Evolutionary conservation across 257 asterid genomes (phyloP).

Genomic region (Nicotiana attenuata): DNA sequence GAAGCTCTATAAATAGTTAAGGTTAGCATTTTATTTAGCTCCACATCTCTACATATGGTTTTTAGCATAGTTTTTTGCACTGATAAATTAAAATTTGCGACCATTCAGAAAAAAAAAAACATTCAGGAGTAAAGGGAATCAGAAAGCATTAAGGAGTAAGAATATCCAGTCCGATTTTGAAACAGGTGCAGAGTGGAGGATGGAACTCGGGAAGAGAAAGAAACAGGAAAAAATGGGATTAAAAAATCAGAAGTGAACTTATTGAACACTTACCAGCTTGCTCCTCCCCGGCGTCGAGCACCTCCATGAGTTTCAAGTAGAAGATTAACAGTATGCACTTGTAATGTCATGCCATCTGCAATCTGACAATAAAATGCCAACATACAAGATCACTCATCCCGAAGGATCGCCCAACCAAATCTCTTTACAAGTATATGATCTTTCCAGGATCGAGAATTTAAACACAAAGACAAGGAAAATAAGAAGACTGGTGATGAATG

Average conservation of each 20-base stretch:
- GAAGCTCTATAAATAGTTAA: no score
- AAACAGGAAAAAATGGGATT: constrained; percentile 6
- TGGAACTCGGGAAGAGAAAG: not conserved
- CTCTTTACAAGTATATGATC: constrained; percentile 3
- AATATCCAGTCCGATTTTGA: not conserved
- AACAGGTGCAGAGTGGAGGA: not conserved
- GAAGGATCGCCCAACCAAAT: not conserved
- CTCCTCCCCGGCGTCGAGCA: constrained; percentile 76
- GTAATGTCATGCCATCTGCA: constrained; percentile 96
- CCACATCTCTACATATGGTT: no score
- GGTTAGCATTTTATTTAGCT: no score
- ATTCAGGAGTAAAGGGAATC: not conserved
- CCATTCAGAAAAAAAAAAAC: no score
- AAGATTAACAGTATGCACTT: constrained; percentile 81
- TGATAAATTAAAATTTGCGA: no score
- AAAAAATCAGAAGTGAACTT: constrained; percentile 15
- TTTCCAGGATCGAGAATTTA: not conserved
- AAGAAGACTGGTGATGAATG: not conserved
- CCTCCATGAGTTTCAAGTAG: constrained; percentile 97
- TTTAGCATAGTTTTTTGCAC: no score
- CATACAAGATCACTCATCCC: constrained; percentile 11
- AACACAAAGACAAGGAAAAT: not conserved
- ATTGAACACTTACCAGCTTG: constrained; percentile 71
- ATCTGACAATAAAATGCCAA: constrained; percentile 51
- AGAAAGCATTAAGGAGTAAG: not conserved